Conservation (phyloP, 2,329 filamentous ascomycete genomes). For the Penicillium sp. region DNA sequence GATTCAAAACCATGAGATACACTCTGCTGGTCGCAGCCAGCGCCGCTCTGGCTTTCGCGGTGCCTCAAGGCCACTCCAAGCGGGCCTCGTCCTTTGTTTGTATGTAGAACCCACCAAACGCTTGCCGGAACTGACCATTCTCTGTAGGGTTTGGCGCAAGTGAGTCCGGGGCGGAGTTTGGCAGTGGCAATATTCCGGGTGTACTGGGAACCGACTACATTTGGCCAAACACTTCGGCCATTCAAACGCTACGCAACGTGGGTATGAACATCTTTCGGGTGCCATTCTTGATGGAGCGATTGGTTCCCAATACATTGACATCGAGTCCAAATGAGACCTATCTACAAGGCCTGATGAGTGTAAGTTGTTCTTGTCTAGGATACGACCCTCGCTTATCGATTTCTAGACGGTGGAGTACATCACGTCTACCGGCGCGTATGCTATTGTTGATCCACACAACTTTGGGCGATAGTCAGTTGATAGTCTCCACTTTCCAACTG, state of each 20-base stretch:
- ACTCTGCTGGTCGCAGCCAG: slow-evolving; percentile 5
- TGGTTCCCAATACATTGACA: slow-evolving; percentile 21
- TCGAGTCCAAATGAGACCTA: slow-evolving; percentile 21
- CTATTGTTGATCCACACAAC: slow-evolving; percentile 63
- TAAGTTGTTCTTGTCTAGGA: background rate
- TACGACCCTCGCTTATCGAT: background rate
- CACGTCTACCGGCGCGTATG: slow-evolving; percentile 52
- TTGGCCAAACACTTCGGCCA: slow-evolving; percentile 23
- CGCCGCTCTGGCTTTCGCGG: slow-evolving; percentile 10
- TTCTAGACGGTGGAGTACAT: slow-evolving; percentile 36
- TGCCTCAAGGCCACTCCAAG: slow-evolving; percentile 8
- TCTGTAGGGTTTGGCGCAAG: slow-evolving; percentile 8
- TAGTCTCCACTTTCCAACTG: background rate
- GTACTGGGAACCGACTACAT: slow-evolving; percentile 20
- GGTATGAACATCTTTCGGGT: slow-evolving; percentile 30
- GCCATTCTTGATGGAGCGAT: slow-evolving; percentile 29
- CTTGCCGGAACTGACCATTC: background rate
- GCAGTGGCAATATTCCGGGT: slow-evolving; percentile 4
- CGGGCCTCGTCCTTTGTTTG: slow-evolving; percentile 11
- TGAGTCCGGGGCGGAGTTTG: slow-evolving; percentile 12
- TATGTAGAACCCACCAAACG: background rate
- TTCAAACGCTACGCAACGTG: slow-evolving; percentile 20
- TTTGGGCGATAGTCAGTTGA: slow-evolving; percentile 42
- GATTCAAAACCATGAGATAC: slow-evolving; percentile 7
- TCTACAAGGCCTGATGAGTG: slow-evolving; percentile 19